Percentiles rank a stretch among this genome's conserved stretches.
Evolutionary conservation across 176 grass and related monocot genomes (phyloP).

Genomic region (Triticum timopheevii): DNA sequence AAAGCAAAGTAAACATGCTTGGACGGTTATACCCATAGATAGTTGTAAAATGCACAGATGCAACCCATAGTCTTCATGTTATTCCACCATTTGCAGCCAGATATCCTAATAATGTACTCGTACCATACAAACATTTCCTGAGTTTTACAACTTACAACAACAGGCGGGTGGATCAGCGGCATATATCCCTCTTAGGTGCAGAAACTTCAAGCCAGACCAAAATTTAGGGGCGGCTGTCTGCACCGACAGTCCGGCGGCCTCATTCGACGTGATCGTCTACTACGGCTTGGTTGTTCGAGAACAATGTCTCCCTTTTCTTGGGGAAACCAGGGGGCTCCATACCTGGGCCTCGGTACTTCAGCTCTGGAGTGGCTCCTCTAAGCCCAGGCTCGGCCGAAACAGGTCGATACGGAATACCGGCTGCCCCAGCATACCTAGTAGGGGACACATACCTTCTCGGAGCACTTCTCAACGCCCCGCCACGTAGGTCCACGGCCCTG

Average conservation of each 20-base stretch:
- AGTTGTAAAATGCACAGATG: neutral
- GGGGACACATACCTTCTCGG: slow-evolving; percentile 84
- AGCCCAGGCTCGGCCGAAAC: slow-evolving; percentile 48
- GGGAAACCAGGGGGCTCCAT: slow-evolving; percentile 77
- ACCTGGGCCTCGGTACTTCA: slow-evolving; percentile 80
- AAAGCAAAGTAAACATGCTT: neutral
- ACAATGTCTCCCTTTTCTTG: slow-evolving; percentile 77
- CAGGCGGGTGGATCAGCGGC: slow-evolving; percentile 17
- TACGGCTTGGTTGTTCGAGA: slow-evolving; percentile 57
- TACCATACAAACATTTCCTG: slow-evolving; percentile 41
- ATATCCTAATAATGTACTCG: slow-evolving; percentile 18
- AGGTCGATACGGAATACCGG: slow-evolving; percentile 58
- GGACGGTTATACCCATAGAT: neutral
- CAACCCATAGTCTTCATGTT: slow-evolving; percentile 22
- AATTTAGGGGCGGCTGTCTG: slow-evolving; percentile 34
- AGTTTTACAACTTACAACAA: slow-evolving; percentile 48
- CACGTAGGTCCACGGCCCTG: slow-evolving; percentile 43
- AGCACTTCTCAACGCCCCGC: slow-evolving; percentile 51
- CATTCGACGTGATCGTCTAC: slow-evolving; percentile 78
- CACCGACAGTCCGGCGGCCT: slow-evolving; percentile 28
- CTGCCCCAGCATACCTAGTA: slow-evolving; percentile 57
- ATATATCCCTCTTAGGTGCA: neutral
- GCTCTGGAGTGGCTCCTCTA: slow-evolving; percentile 61
- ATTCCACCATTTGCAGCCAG: slow-evolving; percentile 28
- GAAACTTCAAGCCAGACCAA: slow-evolving; percentile 40